phyloP scores from a whole-genome alignment of 192 early-diverging fungal species.

The Umbelopsis ramanniana region DNA sequence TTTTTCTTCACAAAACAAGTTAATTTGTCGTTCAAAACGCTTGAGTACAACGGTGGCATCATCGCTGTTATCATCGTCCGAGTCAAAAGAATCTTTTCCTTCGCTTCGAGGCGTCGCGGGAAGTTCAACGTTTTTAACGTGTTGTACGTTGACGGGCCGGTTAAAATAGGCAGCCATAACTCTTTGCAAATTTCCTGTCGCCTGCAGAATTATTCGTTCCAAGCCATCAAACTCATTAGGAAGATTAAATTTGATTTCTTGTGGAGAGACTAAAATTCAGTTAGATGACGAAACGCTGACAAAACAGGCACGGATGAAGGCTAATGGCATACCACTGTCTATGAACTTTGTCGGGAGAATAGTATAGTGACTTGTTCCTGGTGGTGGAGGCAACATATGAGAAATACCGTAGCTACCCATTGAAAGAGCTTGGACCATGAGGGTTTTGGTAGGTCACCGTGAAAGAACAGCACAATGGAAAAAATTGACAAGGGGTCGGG shows the following conservation, averaged over 20 bases:
- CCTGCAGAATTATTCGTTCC: constrained; percentile 37
- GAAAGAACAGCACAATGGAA: neutral
- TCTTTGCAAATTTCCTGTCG: constrained; percentile 38
- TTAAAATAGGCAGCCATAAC: constrained; percentile 41
- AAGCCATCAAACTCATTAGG: constrained; percentile 32
- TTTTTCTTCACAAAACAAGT: constrained; percentile 32
- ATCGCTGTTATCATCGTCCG: neutral
- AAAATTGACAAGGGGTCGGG: neutral
- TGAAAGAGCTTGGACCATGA: too few species aligned
- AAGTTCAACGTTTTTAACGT: constrained; percentile 30
- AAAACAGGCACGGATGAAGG: neutral
- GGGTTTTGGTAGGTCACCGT: neutral
- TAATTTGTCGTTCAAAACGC: constrained; percentile 33
- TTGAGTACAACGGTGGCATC: neutral
- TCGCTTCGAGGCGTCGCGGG: neutral
- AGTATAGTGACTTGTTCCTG: constrained; percentile 5
- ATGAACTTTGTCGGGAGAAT: neutral
- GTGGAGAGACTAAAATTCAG: constrained; percentile 28
- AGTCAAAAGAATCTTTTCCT: too few species aligned
- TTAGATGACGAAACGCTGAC: neutral
- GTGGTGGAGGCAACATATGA: neutral
- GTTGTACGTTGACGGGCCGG: constrained; percentile 32
- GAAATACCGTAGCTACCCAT: neutral
- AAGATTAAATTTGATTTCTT: constrained; percentile 29
- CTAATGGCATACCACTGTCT: neutral